A percentile compares a stretch with the other conserved stretches of the same genome.
Evolutionary conservation across 768 basidiomycete species (phyloP).

Genomic region (Russula vinacea): DNA sequence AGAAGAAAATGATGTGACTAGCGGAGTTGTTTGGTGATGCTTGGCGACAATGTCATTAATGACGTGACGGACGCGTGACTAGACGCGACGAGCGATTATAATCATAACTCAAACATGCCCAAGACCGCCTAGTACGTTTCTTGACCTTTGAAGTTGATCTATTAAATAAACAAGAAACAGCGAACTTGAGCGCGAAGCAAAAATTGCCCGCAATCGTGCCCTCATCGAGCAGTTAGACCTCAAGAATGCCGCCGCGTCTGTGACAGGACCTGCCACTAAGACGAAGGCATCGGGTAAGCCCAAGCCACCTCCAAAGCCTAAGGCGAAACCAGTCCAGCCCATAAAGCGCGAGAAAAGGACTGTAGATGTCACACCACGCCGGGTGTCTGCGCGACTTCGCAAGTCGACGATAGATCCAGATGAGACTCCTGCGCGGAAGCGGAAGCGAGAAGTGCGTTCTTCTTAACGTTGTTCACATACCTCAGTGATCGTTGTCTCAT

Average conservation of each 20-base stretch:
- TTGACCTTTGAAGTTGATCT: background rate
- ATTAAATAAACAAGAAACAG: constrained; percentile 33
- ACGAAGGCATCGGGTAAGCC: constrained; percentile 33
- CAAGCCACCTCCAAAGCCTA: constrained; percentile 36
- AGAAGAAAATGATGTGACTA: background rate
- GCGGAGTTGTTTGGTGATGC: too few relatives aligned
- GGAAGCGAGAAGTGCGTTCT: constrained; percentile 58
- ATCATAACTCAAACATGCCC: constrained; percentile 16
- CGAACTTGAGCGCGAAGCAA: constrained; percentile 73
- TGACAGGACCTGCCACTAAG: constrained; percentile 45
- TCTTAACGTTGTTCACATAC: background rate
- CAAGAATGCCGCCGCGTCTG: constrained; percentile 49
- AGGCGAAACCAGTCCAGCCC: constrained; percentile 62
- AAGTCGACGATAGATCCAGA: constrained; percentile 50
- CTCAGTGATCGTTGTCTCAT: background rate
- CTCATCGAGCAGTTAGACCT: constrained; percentile 70
- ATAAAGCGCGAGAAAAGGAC: constrained; percentile 50
- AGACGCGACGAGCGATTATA: background rate
- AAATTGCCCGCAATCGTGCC: constrained; percentile 76
- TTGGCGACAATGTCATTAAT: too few relatives aligned
- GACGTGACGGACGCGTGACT: constrained; percentile 7
- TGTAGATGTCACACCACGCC: constrained; percentile 47
- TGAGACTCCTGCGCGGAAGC: constrained; percentile 62
- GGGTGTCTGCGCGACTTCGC: constrained; percentile 64
- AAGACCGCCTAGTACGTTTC: constrained; percentile 30